Conservation (phyloP, 371 early-diverging fungal genomes). For the Synchytrium microbalum region DNA sequence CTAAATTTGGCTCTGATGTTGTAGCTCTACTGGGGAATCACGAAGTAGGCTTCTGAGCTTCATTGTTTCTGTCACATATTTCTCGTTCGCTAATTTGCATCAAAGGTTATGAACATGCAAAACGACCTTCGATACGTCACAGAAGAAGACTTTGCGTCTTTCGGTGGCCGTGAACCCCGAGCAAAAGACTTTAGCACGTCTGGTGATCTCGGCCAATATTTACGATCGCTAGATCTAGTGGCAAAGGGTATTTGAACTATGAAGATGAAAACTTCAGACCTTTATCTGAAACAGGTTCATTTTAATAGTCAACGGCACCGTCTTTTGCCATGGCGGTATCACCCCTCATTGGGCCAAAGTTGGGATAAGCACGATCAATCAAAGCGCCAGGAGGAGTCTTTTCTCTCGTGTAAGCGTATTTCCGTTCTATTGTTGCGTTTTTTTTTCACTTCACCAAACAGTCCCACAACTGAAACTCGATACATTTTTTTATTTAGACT, state of each 20-base stretch:
- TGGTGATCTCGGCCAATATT: slow-evolving; percentile 60
- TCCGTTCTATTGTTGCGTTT: no score
- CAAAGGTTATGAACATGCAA: slow-evolving; percentile 12
- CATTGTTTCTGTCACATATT: no score
- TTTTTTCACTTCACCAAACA: no score
- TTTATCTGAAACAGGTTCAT: slow-evolving; percentile 31
- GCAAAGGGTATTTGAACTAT: slow-evolving; percentile 54
- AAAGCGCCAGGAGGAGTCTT: background rate
- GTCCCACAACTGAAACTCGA: no score
- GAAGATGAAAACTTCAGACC: slow-evolving; percentile 59
- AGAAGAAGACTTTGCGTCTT: slow-evolving; percentile 50
- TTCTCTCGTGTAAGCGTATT: no score
- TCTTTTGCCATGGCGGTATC: slow-evolving; percentile 65
- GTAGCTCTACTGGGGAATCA: slow-evolving; percentile 43
- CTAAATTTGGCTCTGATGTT: slow-evolving; percentile 47
- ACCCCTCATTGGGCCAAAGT: slow-evolving; percentile 2
- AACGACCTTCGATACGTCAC: slow-evolving; percentile 67
- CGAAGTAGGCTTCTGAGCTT: slow-evolving; percentile 29
- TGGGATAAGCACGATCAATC: background rate
- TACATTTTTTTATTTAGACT: no score
- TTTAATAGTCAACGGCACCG: slow-evolving; percentile 51
- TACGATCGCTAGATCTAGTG: slow-evolving; percentile 48
- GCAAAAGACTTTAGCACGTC: slow-evolving; percentile 45
- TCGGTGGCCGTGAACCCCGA: slow-evolving; percentile 51
- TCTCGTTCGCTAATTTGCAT: no score